A percentile compares a stretch with the other conserved stretches of the same genome.
Conservation (phyloP, 1,139 yeast species). For the Debaryomyces psychrophilus region DNA sequence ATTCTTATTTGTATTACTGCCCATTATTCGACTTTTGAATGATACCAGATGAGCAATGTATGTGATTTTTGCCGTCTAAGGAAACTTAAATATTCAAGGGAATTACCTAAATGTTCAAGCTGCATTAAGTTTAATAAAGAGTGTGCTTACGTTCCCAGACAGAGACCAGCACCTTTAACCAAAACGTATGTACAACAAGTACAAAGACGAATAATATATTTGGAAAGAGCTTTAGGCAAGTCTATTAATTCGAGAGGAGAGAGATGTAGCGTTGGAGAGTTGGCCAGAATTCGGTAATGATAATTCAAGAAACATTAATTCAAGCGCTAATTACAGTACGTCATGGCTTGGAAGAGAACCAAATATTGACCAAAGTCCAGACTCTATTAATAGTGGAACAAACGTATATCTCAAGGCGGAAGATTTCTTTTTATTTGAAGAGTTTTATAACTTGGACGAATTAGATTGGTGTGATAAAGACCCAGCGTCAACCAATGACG, state of each 20-base stretch:
- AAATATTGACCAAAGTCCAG: constrained; percentile 24
- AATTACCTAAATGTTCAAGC: constrained; percentile 28
- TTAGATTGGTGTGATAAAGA: constrained; percentile 3
- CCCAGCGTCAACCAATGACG: not conserved
- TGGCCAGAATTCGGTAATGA: constrained; percentile 11
- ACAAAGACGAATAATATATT: constrained; percentile 23
- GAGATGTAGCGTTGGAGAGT: not conserved
- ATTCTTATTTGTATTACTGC: not conserved
- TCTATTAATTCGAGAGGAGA: not conserved
- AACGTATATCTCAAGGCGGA: constrained; percentile 24
- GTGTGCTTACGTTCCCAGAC: constrained; percentile 30
- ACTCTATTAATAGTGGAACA: constrained; percentile 22
- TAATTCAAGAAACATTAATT: constrained; percentile 21
- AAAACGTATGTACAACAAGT: constrained; percentile 31
- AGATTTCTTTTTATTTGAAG: constrained; percentile 12
- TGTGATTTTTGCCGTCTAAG: constrained; percentile 33
- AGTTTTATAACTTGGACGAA: not conserved
- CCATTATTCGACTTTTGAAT: not conserved
- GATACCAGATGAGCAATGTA: constrained; percentile 17
- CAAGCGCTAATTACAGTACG: constrained; percentile 15
- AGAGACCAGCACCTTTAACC: constrained; percentile 30
- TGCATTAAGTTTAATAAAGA: constrained; percentile 33
- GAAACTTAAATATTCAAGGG: constrained; percentile 33
- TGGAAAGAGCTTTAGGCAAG: constrained; percentile 21
- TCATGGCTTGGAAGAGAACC: constrained; percentile 3